A percentile compares a stretch with the other conserved stretches of the same genome.
phyloP scores from a whole-genome alignment of 768 basidiomycete genomes.

The Termitomyces sp. region DNA sequence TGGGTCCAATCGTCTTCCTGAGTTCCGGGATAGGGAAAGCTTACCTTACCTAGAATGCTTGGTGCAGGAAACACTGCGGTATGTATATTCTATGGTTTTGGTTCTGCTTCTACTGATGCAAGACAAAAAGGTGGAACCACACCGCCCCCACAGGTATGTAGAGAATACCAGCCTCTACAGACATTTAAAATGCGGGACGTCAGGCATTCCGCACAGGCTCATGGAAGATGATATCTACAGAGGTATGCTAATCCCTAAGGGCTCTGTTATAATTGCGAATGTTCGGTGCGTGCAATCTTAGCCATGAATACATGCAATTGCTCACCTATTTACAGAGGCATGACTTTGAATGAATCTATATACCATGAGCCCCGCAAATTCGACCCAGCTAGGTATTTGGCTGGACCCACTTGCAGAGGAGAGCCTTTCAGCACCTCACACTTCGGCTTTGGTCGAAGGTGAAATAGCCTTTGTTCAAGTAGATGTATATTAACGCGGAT shows the following conservation, averaged over 20 bases:
- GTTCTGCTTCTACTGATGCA: background rate
- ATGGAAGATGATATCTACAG: conserved; percentile 15
- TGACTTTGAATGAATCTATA: conserved; percentile 10
- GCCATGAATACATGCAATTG: background rate
- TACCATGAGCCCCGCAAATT: conserved; percentile 11
- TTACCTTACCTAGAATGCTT: conserved; percentile 20
- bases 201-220: conserved; percentile 14
- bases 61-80: conserved; percentile 14
- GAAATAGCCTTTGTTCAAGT: background rate
- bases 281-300: conserved; percentile 2
- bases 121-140: conserved; percentile 7
- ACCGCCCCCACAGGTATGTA: conserved; percentile 4
- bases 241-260: conserved; percentile 13
- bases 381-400: conserved; percentile 12
- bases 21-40: conserved; percentile 14
- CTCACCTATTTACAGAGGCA: conserved; percentile 3
- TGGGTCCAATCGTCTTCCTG: conserved; percentile 21
- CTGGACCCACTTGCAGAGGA: conserved; percentile 8
- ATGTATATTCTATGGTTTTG: background rate
- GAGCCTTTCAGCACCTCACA: conserved; percentile 10
- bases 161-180: background rate
- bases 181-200: background rate
- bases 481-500: background rate
- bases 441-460: conserved; percentile 15
- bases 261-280: conserved; percentile 12